Evolutionary conservation across 208 protist species (phyloP).

Genomic region (Crithidia mellificae): DNA sequence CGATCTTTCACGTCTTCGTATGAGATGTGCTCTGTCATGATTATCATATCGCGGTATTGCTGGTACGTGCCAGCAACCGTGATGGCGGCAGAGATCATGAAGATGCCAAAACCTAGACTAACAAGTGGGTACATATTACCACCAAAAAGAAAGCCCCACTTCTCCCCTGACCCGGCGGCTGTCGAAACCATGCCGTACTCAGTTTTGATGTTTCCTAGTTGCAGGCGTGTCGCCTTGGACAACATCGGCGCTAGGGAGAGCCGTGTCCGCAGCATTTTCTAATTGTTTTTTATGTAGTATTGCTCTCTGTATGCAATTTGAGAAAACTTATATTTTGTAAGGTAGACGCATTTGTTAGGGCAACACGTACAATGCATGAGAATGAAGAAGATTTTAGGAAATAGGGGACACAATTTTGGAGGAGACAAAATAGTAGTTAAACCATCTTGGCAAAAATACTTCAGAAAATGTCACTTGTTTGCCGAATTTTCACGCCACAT

Average conservation of each 20-base stretch:
- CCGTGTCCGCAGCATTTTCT: conserved; percentile 29
- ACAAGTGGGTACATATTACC: conserved; percentile 67
- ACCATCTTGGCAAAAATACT: no score
- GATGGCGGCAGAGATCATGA: conserved; percentile 39
- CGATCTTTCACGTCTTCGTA: conserved; percentile 91
- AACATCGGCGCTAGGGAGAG: conserved; percentile 61
- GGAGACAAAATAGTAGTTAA: no score
- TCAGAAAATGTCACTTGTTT: no score
- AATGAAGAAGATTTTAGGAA: neutral
- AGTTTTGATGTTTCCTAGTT: conserved; percentile 89
- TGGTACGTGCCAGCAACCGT: conserved; percentile 66
- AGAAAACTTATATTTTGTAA: no score
- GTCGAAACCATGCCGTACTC: conserved; percentile 83
- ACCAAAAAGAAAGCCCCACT: conserved; percentile 85
- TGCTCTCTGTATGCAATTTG: neutral
- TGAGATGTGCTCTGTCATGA: conserved; percentile 82
- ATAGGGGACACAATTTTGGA: neutral
- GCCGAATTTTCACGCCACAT: no score
- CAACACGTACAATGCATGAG: neutral
- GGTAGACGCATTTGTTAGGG: no score
- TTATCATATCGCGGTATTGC: conserved; percentile 85
- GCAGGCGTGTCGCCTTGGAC: conserved; percentile 85
- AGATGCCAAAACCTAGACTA: conserved; percentile 41
- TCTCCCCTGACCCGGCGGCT: conserved; percentile 83
- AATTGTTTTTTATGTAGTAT: neutral